Conservation (phyloP, 2,329 filamentous ascomycete species). For the Sporothrix schenckii region DNA sequence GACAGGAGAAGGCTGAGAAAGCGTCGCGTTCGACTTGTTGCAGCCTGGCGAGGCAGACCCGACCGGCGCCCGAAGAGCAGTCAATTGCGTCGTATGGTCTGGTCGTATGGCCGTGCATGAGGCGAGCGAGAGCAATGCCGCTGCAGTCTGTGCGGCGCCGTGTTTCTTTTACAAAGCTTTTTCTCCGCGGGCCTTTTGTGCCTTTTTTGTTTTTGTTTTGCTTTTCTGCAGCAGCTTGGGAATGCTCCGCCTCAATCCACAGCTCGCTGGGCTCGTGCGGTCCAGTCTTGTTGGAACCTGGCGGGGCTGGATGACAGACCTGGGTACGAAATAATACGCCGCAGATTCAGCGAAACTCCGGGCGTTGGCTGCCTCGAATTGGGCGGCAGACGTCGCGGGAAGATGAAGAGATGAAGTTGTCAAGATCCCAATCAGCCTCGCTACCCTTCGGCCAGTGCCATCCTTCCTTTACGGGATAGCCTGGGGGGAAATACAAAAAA, state of each 20-base stretch:
- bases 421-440: slow-evolving; percentile 1
- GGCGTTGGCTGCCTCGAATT: slow-evolving; percentile 12
- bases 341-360: slow-evolving; percentile 18
- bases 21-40: background rate
- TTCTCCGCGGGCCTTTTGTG: slow-evolving; percentile 12
- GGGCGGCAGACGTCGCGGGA: background rate
- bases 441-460: slow-evolving; percentile 1
- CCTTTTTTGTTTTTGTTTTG: background rate
- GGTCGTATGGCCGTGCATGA: background rate
- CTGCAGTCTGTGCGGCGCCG: background rate
- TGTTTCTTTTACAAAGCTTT: background rate
- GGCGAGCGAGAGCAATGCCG: background rate
- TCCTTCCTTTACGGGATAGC: background rate
- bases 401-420: background rate
- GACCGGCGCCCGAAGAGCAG: slow-evolving; percentile 6
- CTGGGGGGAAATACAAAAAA: background rate
- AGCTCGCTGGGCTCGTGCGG: background rate
- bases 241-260: slow-evolving; percentile 29
- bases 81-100: slow-evolving; percentile 11
- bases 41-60: slow-evolving; percentile 26
- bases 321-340: no score
- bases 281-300: background rate
- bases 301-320: slow-evolving; percentile 3
- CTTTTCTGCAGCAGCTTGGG: background rate
- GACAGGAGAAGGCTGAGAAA: slow-evolving; percentile 10